Base-by-base conservation (phyloP, 352 stramenopile species). In the Pythium aristosporum region DNA sequence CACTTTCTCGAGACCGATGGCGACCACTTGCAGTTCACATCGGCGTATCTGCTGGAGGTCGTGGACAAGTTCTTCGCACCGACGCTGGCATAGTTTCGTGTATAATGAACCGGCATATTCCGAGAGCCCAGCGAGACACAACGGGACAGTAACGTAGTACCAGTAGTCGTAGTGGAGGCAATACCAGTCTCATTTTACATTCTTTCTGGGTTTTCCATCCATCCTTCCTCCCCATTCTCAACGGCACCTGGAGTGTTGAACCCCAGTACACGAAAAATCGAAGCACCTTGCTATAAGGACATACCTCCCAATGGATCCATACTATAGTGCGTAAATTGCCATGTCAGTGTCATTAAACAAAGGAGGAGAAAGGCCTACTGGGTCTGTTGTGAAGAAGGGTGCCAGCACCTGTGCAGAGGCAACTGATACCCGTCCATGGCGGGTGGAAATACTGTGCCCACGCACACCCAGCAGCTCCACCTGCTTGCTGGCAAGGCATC, bases 21-120 rank as follows among this genome's bases (percentile, higher is more conserved):
- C 52, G 87, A 98, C 72, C 95, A 98, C 67, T 68, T 98, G 47
- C 74, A 89, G 65, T 98, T 98, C 61, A 79, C 82, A 7, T 81
- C 78, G 30, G 76, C 84, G 9, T 92, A 97, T 49, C 65, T 97
- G 42, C 66, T 96, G 42, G 68, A 79, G 30, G 90, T 93, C 65
- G 72, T 98, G 23, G 54, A 75, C 32, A 91, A 94, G 28, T 97
- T 96, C 63, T 95, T 94, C 64, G 32, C 43, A 8, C 57, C 65
- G 3, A 48, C 56, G n/a, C 49, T 73, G 7, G 43, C 36, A 30
- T 69, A 47, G 54, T 39, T 13, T 9, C 3, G 25, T 30, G 25
- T 30, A 0, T 30, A 30, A 30, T 30, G 3, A 30, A 30, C 25
- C 25, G 25, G 25, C 25, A 30, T 30, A 30, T 30, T 39, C 8